Evolutionary conservation across 352 stramenopile genomes (phyloP).

Genomic region (Pythium aristosporum): DNA sequence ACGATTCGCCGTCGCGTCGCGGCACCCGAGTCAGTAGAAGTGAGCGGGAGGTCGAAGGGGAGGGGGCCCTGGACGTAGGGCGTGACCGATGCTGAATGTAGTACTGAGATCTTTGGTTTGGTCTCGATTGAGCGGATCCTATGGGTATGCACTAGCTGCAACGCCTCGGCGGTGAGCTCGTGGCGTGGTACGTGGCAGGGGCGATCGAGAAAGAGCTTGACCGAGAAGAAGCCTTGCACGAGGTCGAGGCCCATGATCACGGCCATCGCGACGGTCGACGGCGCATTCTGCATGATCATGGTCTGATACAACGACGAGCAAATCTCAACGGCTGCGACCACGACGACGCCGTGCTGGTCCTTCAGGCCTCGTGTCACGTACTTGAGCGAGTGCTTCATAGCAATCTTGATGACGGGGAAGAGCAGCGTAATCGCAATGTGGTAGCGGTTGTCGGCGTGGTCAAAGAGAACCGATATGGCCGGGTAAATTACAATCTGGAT

Average conservation of each 20-base stretch:
- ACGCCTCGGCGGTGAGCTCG: slow-evolving; percentile 2
- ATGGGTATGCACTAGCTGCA: not conserved
- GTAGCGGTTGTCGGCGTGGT: slow-evolving; percentile 3
- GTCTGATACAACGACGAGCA: slow-evolving; percentile 29
- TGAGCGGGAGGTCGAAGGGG: not conserved
- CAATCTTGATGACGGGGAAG: slow-evolving; percentile 23
- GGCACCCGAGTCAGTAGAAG: not conserved
- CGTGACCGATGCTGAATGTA: not conserved
- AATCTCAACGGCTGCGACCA: slow-evolving; percentile 22
- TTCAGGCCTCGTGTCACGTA: slow-evolving; percentile 2
- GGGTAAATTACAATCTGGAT: slow-evolving; percentile 24
- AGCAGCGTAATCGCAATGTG: slow-evolving; percentile 20
- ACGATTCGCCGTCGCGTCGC: not conserved
- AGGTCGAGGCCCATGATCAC: slow-evolving; percentile 28
- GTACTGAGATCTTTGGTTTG: not conserved
- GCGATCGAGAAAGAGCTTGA: slow-evolving; percentile 29
- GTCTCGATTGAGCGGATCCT: not conserved
- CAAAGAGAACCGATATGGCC: slow-evolving; percentile 27
- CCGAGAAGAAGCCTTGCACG: slow-evolving; percentile 11
- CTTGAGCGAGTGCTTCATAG: slow-evolving; percentile 4
- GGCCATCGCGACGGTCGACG: slow-evolving; percentile 11
- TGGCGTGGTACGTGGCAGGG: slow-evolving; percentile 2
- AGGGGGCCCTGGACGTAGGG: too few species aligned
- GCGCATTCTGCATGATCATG: slow-evolving; percentile 29
- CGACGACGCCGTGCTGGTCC: slow-evolving; percentile 15